Evolutionary conservation across 78 protist species (phyloP), one percentile per base, ranked within the genome.

Genomic region (Dictyostelium intermedium): DNA sequence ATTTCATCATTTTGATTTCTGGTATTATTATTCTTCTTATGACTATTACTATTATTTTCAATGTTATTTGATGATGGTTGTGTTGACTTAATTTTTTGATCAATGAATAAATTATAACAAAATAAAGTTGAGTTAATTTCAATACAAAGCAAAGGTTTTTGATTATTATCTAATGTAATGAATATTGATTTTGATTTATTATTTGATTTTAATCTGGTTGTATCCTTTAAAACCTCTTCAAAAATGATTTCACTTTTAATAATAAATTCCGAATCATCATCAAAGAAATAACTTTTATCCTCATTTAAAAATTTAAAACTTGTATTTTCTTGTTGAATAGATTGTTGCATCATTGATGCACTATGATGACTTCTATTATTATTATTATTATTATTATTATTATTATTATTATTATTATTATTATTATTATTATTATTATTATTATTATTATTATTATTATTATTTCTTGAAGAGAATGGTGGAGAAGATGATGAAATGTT

Each of bases 241-340:
- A 82, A 56, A 11, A 82, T 34, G 5, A 82, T 34, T 82, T 82
- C 86, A 82, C 76, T 56, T 35, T 82, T 43, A 23, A 82, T 82
- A 14, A 82, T 82, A 82, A 56, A 56, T 60, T 82, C 86, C 25
- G 43, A 56, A 16, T 82, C 74, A 11, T 82, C 86, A 9, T 60
- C 77, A 14, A 35, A 30, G 37, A 23, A 56, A 43, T 45, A 82
- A 43, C 86, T 82, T 56, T 82, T 82, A 30, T 82, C 86, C 35
- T 82, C 86, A 80, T 43, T 50, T 13, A 82, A 34, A n/a, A 82
- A 60, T 82, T 63, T 82, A 56, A 45, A 82, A 27, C 69, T 80
- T 41, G 45, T 1, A 73, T 35, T 18, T 16, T 72, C 25, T 14
- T 25, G 41, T 39, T 16, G 30, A n/a, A n/a, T 72, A 14, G 30